Evolutionary conservation across 192 early-diverging fungal species (phyloP), one percentile per base, ranked within the genome.

Genomic region (Diversispora epigaea): DNA sequence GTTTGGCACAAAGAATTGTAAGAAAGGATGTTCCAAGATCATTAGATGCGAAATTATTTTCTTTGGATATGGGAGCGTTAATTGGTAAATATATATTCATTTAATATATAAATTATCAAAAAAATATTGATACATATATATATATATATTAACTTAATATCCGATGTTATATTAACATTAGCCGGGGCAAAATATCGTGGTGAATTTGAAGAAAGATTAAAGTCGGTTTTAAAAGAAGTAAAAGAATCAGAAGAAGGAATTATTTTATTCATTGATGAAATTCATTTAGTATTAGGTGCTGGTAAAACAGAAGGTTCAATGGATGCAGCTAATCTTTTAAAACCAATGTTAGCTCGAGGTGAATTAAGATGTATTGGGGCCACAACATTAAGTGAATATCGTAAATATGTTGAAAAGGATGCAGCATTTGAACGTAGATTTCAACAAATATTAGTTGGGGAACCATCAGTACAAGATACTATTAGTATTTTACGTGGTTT

Each of bases 261-360:
- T 25, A 99, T 99, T 71, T 82, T 99, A 40, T 99, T 99, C 80
- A 97, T 99, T 71, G 97, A 99, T 80, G 97, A 99, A 83, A 91
- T 99, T 54, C 97, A 99, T 77, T 86, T 92, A 3, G 92, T 98
- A 15, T 86, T 99, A 22, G 97, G 97, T 6, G 96, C 96, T 49
- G 96, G 96, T 14, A 93, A 95, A 74, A 77, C 87, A 17, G 92
- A 96, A 46, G 98, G 96, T 10, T 84, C 91, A 46, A 94, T 98
- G 92, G 96, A 99, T 77, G 96, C 95, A 0, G 96, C 98, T 54
- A 99, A 99, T 79, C 75, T 99, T 66, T 84, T 99, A 58, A 99
- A 98, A 81, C 98, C 98, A 9, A 97, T 98, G 95, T 87, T 99
- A 9, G 96, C 98, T 4, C 91, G 98, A 72, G 98, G 98, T 40